Base-by-base conservation (phyloP, 768 basidiomycete species). In the Podaxis sp. region DNA sequence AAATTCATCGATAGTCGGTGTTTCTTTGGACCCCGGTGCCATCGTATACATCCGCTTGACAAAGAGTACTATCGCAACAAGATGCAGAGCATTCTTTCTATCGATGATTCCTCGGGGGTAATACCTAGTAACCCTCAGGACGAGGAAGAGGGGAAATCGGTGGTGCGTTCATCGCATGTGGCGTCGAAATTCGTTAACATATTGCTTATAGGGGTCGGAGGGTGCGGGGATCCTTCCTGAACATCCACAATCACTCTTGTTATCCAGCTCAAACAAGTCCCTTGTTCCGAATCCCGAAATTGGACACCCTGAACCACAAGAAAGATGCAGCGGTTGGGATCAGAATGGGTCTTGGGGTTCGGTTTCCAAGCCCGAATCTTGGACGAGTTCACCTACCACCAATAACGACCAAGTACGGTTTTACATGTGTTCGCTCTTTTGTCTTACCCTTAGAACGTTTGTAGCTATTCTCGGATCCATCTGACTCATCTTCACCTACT, bases 41-140 rank as follows among this genome's bases (percentile, higher is more conserved):
- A 5, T 0, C 49, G 59, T 25, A 67, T 76, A 11, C 76, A 77
- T 57, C 76, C 76, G 1, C 57, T 66, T 12, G 63, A 72, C 50
- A 72, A 66, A 46, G 2, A 24, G 0, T 33, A 41, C 0, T 71
- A 68, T 54, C 33, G 65, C 8, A 37, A 36, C 12, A 57, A 47
- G 27, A 66, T 67, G n/a, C 17, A 37, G 36, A 27, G n/a, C n/a
- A 27, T 27, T 27, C 25, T 27, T 27, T 27, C 25, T 27, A 27
- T 27, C 25, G 25, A 27, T 27, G 25, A 27, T 27, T 27, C 25
- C 25, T 27, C 25, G 25, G 25, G 25, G 25, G 25, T 27, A 27
- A 27, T 27, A 27, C 4, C 25, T 27, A 27, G 25, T 27, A 5
- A 27, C 2, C 25, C 25, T 27, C 25, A 27, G 25, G 25, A 27